Conservation (phyloP, 305 asterid species). For the Fraxinus dipetala region DNA sequence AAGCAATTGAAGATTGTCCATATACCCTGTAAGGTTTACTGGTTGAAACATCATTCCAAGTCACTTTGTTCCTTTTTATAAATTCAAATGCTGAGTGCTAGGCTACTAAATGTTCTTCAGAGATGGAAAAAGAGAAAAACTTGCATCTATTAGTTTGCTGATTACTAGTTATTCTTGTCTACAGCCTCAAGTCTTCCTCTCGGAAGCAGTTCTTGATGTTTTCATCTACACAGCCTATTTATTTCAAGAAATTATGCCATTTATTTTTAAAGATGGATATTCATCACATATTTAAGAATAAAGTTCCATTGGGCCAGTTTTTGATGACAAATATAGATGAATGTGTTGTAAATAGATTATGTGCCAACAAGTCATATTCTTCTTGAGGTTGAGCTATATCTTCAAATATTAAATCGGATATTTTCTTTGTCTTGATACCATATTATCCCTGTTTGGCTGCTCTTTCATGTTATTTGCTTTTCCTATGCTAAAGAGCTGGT, state of each 20-base stretch:
- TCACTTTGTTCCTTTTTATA: neutral
- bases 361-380: neutral
- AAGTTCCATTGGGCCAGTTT: neutral
- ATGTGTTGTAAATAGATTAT: neutral
- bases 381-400: neutral
- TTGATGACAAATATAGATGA: neutral
- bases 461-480: neutral
- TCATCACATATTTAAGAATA: neutral
- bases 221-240: neutral
- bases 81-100: neutral
- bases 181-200: slow-evolving; percentile 4
- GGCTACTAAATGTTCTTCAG: slow-evolving; percentile 11
- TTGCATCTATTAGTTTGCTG: slow-evolving; percentile 3
- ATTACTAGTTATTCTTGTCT: neutral
- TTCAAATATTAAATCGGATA: neutral
- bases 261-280: neutral
- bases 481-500: neutral
- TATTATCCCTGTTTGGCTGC: neutral
- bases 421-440: neutral
- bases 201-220: neutral
- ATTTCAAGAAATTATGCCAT: neutral
- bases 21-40: neutral
- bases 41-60: neutral
- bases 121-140: neutral
- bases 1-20: slow-evolving; percentile 14